A percentile compares a stretch with the other conserved stretches of the same genome.
Conservation (phyloP, 208 protist genomes). For the Crithidia expoeki region DNA sequence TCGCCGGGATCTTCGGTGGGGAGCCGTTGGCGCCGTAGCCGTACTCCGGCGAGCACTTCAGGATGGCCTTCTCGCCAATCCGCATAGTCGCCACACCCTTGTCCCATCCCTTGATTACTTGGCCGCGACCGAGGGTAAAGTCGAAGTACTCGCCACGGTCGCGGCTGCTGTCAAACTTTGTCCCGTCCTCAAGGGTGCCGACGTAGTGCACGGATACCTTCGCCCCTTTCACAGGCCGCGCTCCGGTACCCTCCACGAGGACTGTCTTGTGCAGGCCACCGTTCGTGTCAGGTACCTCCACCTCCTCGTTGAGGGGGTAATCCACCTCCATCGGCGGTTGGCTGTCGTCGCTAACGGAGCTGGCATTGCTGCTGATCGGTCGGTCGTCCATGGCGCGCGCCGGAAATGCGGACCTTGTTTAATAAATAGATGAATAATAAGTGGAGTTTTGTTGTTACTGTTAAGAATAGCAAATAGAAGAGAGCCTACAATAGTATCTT, state of each 20-base stretch:
- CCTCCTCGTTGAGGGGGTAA: slow-evolving; percentile 72
- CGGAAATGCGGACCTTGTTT: neutral
- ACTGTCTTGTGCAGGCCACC: slow-evolving; percentile 82
- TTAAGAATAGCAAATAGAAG: too few species aligned
- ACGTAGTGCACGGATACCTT: slow-evolving; percentile 92
- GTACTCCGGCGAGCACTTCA: slow-evolving; percentile 79
- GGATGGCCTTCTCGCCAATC: slow-evolving; percentile 82
- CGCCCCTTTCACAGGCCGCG: slow-evolving; percentile 71
- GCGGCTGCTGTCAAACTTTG: slow-evolving; percentile 90
- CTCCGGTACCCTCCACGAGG: slow-evolving; percentile 74
- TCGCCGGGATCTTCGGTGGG: slow-evolving; percentile 85
- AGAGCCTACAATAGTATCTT: slow-evolving; percentile 1
- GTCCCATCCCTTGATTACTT: slow-evolving; percentile 94
- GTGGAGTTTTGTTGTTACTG: too few species aligned
- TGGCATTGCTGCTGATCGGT: slow-evolving; percentile 20
- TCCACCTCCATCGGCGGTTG: slow-evolving; percentile 67
- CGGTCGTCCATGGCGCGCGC: slow-evolving; percentile 17
- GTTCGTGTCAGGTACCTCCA: slow-evolving; percentile 78
- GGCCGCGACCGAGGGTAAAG: slow-evolving; percentile 84
- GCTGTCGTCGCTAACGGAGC: slow-evolving; percentile 61
- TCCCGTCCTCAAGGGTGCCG: slow-evolving; percentile 82
- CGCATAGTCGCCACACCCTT: slow-evolving; percentile 91
- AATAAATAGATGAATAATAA: too few species aligned
- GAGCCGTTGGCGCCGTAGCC: slow-evolving; percentile 82
- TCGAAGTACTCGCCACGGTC: slow-evolving; percentile 84